Evolutionary conservation across 2,329 filamentous ascomycete species (phyloP).

Genomic region (Erysiphe neolycopersici): DNA sequence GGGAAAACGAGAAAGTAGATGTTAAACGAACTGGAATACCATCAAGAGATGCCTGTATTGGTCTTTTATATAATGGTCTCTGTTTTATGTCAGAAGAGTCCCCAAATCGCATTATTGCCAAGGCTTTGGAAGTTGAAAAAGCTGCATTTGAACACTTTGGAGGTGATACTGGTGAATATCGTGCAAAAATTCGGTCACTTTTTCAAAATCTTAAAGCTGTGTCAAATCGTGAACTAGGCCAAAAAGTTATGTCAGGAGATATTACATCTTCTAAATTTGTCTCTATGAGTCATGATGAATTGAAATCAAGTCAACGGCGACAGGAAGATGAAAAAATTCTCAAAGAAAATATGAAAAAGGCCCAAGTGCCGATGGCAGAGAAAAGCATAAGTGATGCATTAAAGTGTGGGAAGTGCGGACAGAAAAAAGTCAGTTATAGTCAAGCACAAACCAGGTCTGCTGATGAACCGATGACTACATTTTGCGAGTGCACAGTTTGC

Average conservation of each 20-base stretch:
- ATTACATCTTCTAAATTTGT: conserved; percentile 53
- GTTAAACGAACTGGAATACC: conserved; percentile 46
- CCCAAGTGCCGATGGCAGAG: conserved; percentile 78
- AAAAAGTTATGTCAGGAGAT: conserved; percentile 46
- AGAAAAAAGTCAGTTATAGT: conserved; percentile 85
- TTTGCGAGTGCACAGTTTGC: conserved; percentile 44
- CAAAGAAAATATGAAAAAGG: conserved; percentile 89
- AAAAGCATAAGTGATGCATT: conserved; percentile 73
- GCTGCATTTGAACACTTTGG: conserved; percentile 46
- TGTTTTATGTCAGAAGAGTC: conserved; percentile 43
- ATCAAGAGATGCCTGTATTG: conserved; percentile 61
- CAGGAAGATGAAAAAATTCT: conserved; percentile 50
- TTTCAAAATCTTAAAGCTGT: conserved; percentile 91
- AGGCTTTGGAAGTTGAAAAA: conserved; percentile 57
- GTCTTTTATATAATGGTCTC: conserved; percentile 81
- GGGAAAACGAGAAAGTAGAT: conserved; percentile 57
- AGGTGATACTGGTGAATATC: conserved; percentile 50
- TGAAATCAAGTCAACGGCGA: conserved; percentile 65
- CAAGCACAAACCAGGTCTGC: conserved; percentile 90
- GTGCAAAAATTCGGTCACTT: conserved; percentile 68
- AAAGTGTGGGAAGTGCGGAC: conserved; percentile 72
- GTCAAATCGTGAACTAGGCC: conserved; percentile 53
- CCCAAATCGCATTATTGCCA: conserved; percentile 41
- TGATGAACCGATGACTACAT: conserved; percentile 75
- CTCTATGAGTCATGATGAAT: conserved; percentile 65